Evolutionary conservation across 1,284 basidiomycete genomes (phyloP), one percentile per base, ranked within the genome.

Genomic region (Quambalaria eucalypti): DNA sequence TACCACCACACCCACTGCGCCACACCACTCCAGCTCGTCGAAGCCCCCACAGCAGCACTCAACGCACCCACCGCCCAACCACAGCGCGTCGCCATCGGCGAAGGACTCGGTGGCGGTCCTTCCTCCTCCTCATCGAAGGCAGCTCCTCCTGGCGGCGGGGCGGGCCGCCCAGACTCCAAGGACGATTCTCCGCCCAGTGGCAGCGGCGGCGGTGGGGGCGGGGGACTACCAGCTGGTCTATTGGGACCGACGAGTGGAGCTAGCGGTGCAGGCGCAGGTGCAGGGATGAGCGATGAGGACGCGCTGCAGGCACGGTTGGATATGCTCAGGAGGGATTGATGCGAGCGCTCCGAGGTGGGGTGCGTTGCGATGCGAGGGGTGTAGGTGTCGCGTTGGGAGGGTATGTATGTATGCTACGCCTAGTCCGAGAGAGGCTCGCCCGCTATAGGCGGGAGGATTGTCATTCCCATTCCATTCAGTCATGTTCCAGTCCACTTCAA

Each of bases 241-340:
- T n/a, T n/a, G n/a, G n/a, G n/a, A n/a, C n/a, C n/a, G n/a, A n/a
- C n/a, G n/a, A n/a, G n/a, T n/a, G 52, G 53, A 1, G 36, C 25
- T 1, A 56, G 55, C 10, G 57, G 57, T 21, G 59, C 39, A 23
- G 56, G 46, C 10, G 50, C 19, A n/a, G 57, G 60, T 2, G 63
- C 51, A 23, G 42, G 42, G 8, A 51, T 50, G 54, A 66, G 60
- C 50, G 73, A 71, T 47, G 71, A 75, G 42, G 69, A 71, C 40
- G 71, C 67, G 19, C 55, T 75, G 1, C 73, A 74, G 56, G 73
- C 69, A 21, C 60, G 73, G 6, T 55, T 75, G 4, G 72, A 74
- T 39, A 65, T 61, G 26, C 50, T 75, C 40, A 61, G 73, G 40
- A 66, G 57, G 31, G 66, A 71, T 44, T 71, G 58, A 66, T 31